Evolutionary conservation across 345 rosid species (phyloP).

Genomic region (Microcos paniculata): DNA sequence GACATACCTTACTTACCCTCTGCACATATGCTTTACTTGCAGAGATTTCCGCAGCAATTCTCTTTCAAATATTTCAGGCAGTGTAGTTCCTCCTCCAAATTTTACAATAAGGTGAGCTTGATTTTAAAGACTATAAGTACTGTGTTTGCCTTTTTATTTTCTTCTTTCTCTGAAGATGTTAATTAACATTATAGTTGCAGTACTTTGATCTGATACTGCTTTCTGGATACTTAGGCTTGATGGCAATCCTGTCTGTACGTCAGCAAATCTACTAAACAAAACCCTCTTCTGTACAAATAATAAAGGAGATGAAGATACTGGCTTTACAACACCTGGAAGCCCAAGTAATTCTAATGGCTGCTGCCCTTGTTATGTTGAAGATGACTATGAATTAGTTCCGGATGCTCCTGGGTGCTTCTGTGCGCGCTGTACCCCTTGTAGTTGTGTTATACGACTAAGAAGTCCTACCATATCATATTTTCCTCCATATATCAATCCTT

Average conservation of each 20-base stretch:
- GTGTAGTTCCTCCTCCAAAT: slow-evolving; percentile 49
- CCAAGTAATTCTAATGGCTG: too few species aligned
- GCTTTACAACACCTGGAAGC: slow-evolving; percentile 10
- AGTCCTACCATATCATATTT: slow-evolving; percentile 36
- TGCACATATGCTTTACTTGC: slow-evolving; percentile 11
- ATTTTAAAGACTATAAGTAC: not conserved
- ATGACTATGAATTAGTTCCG: too few species aligned
- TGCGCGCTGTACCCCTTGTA: too few species aligned
- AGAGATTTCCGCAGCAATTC: slow-evolving; percentile 56
- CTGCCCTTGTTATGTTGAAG: too few species aligned
- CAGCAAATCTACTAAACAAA: slow-evolving; percentile 31
- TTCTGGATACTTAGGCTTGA: slow-evolving; percentile 46
- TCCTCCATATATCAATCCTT: slow-evolving; percentile 29
- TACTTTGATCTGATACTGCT: not conserved
- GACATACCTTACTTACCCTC: not conserved
- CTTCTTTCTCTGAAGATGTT: not conserved
- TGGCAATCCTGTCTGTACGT: slow-evolving; percentile 57
- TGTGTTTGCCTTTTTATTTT: not conserved
- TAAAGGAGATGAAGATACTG: slow-evolving; percentile 19
- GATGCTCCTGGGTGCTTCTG: too few species aligned
- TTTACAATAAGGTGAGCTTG: slow-evolving; percentile 46
- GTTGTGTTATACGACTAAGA: too few species aligned
- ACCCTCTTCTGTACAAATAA: slow-evolving; percentile 38
- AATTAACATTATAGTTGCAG: not conserved
- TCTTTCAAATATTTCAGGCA: slow-evolving; percentile 41